These are phyloP conservation scores for Pseudogymnoascus sp. DNA, from an alignment of 2,329 filamentous ascomycete species.

Conservation along the genomic window DNA sequence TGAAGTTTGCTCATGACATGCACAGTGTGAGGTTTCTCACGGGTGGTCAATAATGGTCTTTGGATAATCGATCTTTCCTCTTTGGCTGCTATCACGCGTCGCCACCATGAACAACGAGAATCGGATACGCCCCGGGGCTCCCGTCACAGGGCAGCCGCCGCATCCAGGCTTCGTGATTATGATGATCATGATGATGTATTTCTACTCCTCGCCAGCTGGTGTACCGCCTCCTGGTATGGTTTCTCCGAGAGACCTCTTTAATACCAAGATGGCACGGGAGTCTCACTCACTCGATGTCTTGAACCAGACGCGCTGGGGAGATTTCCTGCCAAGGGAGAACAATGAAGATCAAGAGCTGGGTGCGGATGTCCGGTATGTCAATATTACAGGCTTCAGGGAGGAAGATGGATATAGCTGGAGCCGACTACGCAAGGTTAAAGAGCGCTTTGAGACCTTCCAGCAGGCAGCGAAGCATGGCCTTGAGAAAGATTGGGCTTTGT, in stretches of 20 bases:
- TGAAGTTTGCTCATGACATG: neutral
- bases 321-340: conserved; percentile 41
- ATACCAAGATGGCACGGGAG: conserved; percentile 42
- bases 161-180: conserved; percentile 20
- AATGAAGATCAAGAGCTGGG: conserved; percentile 15
- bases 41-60: conserved; percentile 1
- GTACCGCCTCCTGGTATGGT: conserved; percentile 31
- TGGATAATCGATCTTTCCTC: neutral
- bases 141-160: neutral
- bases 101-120: conserved; percentile 5
- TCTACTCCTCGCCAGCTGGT: conserved; percentile 23
- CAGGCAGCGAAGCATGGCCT: neutral
- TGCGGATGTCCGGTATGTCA: conserved; percentile 41
- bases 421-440: conserved; percentile 56
- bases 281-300: conserved; percentile 43
- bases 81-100: conserved; percentile 2
- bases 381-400: conserved; percentile 68
- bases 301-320: conserved; percentile 50
- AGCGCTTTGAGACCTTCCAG: conserved; percentile 51
- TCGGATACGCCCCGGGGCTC: neutral
- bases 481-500: conserved; percentile 19
- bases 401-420: conserved; percentile 74
- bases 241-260: conserved; percentile 33
- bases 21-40: neutral
- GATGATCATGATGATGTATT: conserved; percentile 26